These are phyloP conservation scores for Jackrogersella multiformis DNA, from an alignment of 495 filamentous ascomycete species.

Conservation along the genomic window DNA sequence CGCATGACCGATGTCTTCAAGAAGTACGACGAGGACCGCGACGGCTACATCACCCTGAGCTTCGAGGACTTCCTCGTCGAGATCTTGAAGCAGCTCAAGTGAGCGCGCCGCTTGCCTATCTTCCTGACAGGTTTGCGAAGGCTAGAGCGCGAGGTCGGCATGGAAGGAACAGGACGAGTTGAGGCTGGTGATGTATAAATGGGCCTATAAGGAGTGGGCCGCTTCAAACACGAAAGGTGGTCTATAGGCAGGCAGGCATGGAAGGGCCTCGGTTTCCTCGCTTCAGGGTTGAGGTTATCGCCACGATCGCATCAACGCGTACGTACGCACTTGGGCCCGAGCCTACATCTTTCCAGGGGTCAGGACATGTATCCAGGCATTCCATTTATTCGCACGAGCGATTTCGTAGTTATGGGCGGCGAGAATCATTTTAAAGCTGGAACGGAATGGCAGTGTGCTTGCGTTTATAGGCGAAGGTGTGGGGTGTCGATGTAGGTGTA, in stretches of 20 bases:
- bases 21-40: constrained; percentile 95
- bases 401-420: not conserved
- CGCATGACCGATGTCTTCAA: constrained; percentile 99
- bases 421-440: not conserved
- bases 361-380: not conserved
- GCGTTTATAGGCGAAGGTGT: no score
- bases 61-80: constrained; percentile 83
- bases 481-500: not conserved
- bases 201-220: not conserved
- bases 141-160: not conserved
- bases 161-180: not conserved
- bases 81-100: constrained; percentile 61
- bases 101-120: no score
- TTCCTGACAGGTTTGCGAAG: not conserved
- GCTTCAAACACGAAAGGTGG: not conserved
- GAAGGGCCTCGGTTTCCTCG: not conserved
- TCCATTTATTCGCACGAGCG: not conserved
- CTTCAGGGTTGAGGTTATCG: not conserved
- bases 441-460: constrained; percentile 1
- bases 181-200: not conserved
- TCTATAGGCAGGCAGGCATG: not conserved
- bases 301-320: no score
- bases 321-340: no score
- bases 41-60: constrained; percentile 86
- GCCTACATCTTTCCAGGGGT: not conserved